Percentiles rank a stretch among this genome's conserved stretches.
phyloP scores from a whole-genome alignment of 441 rosid genomes.

The Croton setiger region DNA sequence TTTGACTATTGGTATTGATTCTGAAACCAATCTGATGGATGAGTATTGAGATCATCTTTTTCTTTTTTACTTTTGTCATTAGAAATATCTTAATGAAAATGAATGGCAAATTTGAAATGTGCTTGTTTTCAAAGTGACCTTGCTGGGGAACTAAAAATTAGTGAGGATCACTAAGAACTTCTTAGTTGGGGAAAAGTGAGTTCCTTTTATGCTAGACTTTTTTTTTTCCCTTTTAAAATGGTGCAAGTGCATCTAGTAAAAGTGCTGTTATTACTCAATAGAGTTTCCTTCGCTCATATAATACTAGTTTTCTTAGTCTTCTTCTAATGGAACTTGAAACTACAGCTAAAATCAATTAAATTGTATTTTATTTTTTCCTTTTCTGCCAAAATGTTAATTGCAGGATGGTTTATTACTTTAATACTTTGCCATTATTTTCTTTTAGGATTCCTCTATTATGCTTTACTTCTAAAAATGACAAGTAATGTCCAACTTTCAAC shows the following conservation, averaged over 20 bases:
- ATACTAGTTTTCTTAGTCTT: not conserved
- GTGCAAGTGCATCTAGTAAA: not conserved
- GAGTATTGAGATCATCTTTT: not conserved
- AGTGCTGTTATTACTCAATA: not conserved
- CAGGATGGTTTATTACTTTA: not conserved
- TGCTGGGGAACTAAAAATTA: slow-evolving; percentile 9
- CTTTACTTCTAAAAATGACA: not conserved
- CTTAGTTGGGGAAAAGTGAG: slow-evolving; percentile 12
- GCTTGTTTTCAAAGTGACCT: slow-evolving; percentile 1
- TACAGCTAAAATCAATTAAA: not conserved
- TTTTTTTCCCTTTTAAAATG: not conserved
- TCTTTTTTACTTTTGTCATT: not conserved
- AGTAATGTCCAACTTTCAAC: not conserved
- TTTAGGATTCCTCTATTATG: not conserved
- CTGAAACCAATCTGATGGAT: not conserved
- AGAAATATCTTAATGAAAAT: not conserved
- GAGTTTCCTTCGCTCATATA: not conserved
- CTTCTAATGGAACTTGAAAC: not conserved
- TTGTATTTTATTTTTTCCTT: not conserved
- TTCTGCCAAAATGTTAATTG: not conserved
- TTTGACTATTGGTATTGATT: not conserved
- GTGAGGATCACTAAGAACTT: slow-evolving; percentile 7
- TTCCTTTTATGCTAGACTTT: not conserved
- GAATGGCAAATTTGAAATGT: slow-evolving; percentile 12
- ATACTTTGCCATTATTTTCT: not conserved